A percentile compares a stretch with the other conserved stretches of the same genome.
Conservation (phyloP, 306 rosid species). For the Geum urbanum region DNA sequence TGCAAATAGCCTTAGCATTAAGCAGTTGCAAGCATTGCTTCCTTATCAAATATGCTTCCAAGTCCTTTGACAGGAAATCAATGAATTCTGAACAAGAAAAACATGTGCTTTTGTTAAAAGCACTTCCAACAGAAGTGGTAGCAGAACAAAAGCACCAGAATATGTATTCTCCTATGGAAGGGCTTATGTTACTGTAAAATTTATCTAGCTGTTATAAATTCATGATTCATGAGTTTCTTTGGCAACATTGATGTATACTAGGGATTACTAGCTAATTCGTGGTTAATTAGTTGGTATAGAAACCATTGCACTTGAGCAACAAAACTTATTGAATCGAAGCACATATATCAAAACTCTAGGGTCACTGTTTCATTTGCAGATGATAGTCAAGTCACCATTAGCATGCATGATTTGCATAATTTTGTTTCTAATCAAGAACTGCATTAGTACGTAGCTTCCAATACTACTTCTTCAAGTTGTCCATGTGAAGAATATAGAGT, state of each 20-base stretch:
- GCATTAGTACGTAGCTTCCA: neutral
- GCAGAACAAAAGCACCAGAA: neutral
- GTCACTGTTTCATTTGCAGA: too few relatives aligned
- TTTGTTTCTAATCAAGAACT: neutral
- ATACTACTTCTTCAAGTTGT: neutral
- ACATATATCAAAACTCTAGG: too few relatives aligned
- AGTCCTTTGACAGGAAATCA: neutral
- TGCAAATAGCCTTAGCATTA: neutral
- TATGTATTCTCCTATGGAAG: neutral
- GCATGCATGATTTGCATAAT: too few relatives aligned
- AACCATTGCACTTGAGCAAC: neutral
- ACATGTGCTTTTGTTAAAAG: neutral
- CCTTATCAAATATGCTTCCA: neutral
- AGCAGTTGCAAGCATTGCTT: neutral
- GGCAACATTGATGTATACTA: too few relatives aligned
- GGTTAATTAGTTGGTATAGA: neutral
- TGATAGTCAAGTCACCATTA: too few relatives aligned
- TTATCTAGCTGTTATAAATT: neutral
- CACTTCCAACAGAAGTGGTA: neutral
- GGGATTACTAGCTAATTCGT: neutral
- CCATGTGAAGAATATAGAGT: slow-evolving; percentile 10
- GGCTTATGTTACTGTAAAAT: too few relatives aligned
- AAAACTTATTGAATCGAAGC: too few relatives aligned
- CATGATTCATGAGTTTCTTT: neutral
- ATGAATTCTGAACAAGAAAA: neutral